Percentiles rank a stretch among this genome's conserved stretches.
Evolutionary conservation across 2,329 filamentous ascomycete genomes (phyloP).

Genomic region (Alternaria solani): DNA sequence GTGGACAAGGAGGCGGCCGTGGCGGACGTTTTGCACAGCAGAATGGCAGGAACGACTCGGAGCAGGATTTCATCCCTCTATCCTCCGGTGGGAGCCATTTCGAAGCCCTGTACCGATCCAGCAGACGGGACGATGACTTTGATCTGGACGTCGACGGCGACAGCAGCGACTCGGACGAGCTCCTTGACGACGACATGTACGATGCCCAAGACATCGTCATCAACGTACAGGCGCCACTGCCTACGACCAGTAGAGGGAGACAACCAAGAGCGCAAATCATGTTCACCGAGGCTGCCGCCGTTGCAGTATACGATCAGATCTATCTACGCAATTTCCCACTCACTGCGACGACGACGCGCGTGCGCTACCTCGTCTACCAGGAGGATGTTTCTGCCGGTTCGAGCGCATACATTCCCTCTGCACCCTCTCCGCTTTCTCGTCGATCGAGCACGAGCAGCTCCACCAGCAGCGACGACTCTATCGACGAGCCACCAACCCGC

Average conservation of each 20-base stretch:
- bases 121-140: conserved; percentile 20
- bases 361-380: conserved; percentile 24
- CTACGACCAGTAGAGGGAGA: conserved; percentile 2
- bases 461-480: conserved; percentile 17
- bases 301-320: conserved; percentile 27
- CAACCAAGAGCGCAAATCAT: conserved; percentile 24
- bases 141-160: conserved; percentile 22
- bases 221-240: conserved; percentile 27
- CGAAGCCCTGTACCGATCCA: conserved; percentile 24
- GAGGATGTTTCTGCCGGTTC: conserved; percentile 12
- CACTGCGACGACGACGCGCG: conserved; percentile 7
- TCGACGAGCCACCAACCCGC: background rate
- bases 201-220: conserved; percentile 33
- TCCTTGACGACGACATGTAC: conserved; percentile 22
- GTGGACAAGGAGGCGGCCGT: conserved; percentile 6
- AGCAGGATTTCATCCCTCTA: conserved; percentile 24
- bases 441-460: conserved; percentile 19
- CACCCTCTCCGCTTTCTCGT: conserved; percentile 20
- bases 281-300: conserved; percentile 29
- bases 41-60: conserved; percentile 9
- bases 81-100: conserved; percentile 26
- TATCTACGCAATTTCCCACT: conserved; percentile 27
- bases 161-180: conserved; percentile 4
- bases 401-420: conserved; percentile 12
- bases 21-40: conserved; percentile 17